These are phyloP conservation scores for Mucor mucedo DNA, from an alignment of 371 early-diverging fungal genomes.

Conservation along the genomic window DNA sequence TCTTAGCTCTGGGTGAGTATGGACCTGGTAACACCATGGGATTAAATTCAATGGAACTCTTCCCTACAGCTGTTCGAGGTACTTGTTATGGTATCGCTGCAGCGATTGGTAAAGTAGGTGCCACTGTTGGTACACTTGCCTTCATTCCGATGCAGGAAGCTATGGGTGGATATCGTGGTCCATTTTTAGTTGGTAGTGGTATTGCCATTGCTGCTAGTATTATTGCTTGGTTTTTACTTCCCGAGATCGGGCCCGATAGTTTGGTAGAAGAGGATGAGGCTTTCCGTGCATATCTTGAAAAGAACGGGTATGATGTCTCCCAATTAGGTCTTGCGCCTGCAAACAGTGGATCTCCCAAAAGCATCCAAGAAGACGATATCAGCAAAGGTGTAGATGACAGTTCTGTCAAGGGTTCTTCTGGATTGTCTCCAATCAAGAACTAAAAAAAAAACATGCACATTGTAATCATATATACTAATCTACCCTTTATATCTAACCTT, in stretches of 20 bases:
- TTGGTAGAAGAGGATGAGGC: slow-evolving; percentile 53
- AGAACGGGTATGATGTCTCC: slow-evolving; percentile 51
- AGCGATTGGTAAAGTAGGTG: slow-evolving; percentile 60
- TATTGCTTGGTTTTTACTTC: slow-evolving; percentile 48
- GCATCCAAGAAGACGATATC: background rate
- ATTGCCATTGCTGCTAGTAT: slow-evolving; percentile 54
- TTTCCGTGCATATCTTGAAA: slow-evolving; percentile 45
- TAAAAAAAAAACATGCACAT: too few relatives aligned
- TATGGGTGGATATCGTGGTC: slow-evolving; percentile 44
- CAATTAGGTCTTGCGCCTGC: slow-evolving; percentile 21
- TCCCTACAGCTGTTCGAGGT: slow-evolving; percentile 66
- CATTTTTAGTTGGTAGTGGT: slow-evolving; percentile 58
- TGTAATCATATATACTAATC: too few relatives aligned
- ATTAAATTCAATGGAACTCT: slow-evolving; percentile 57
- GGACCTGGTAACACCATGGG: slow-evolving; percentile 64
- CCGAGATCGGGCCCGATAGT: slow-evolving; percentile 30
- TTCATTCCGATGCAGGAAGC: slow-evolving; percentile 52
- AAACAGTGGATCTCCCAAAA: background rate
- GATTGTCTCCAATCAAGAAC: too few relatives aligned
- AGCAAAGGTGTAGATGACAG: background rate
- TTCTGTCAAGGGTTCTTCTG: background rate
- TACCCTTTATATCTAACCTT: too few relatives aligned
- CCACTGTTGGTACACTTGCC: slow-evolving; percentile 56
- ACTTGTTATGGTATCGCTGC: slow-evolving; percentile 62
- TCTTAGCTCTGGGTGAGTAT: slow-evolving; percentile 60